Evolutionary conservation across 345 rosid species (phyloP), one percentile per base, ranked within the genome.

Genomic region (Sonneratia alba): DNA sequence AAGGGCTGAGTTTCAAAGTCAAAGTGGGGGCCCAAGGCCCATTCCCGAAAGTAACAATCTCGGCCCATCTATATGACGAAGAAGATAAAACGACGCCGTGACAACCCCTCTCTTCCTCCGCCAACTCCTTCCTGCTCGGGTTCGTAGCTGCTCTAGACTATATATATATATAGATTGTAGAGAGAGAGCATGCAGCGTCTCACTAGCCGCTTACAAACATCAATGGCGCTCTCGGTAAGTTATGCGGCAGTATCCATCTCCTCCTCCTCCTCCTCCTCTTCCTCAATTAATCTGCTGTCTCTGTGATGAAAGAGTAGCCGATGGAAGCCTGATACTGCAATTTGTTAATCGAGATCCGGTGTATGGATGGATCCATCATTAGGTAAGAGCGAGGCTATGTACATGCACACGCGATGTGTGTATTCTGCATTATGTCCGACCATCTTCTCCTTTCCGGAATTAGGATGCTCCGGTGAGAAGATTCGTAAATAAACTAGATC

Each of bases 291-390:
- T 13, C 1, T 9, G 51, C 15, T 47, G 51, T 47, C 3, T 47
- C 3, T 4, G 3, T 9, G 6, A 3, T 47, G 14, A 47, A 47
- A 3, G 51, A 9, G 12, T 47, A 4, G 51, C 15, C 6, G 2
- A 10, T 9, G 6, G 14, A 9, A 19, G 85, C 85, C 85, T 85
- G 63, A 82, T 74, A 82, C 79, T 85, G 85, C 88, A 85, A 75
- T 79, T 79, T 73, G 69, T 72, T 74, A 84, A 70, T 81, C 53
- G 47, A 32, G 34, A 4, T 3, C 4, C 74, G 68, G 24, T 79
- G 56, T 76, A 68, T 76, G 81, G 77, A 72, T 43, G 87, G 76
- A 86, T 86, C 90, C 82, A 82, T 84, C 81, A 72, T 78, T 70
- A 78, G 90, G 90, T 85, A 15, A 84, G 18, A 86, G 49, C 0